Evolutionary conservation across 345 rosid species (phyloP).

Genomic region (Eucalyptus cloeziana): DNA sequence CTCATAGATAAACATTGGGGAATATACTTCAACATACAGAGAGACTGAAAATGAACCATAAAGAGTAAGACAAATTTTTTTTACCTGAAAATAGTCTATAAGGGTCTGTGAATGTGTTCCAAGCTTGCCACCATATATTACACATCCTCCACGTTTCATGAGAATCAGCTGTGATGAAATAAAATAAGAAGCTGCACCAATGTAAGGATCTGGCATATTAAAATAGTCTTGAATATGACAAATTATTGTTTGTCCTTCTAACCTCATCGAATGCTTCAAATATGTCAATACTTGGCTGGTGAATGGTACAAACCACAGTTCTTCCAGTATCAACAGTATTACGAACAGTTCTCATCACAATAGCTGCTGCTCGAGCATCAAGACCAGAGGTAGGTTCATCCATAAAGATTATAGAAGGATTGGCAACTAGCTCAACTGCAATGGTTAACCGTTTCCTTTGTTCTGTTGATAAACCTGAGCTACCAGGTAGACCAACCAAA

Average conservation of each 20-base stretch:
- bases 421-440: constrained; percentile 95
- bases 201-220: neutral
- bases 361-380: constrained; percentile 96
- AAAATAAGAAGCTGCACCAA: neutral
- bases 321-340: constrained; percentile 95
- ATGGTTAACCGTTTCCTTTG: constrained; percentile 91
- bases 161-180: constrained; percentile 55
- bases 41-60: neutral
- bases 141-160: constrained; percentile 93
- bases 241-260: neutral
- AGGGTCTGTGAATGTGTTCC: constrained; percentile 54
- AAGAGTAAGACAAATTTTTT: neutral
- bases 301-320: constrained; percentile 91
- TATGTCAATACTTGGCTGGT: constrained; percentile 90
- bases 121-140: constrained; percentile 82
- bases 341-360: constrained; percentile 91
- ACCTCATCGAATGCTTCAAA: constrained; percentile 98
- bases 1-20: neutral
- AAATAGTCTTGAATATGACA: neutral
- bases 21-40: neutral
- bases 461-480: constrained; percentile 82
- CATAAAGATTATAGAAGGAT: constrained; percentile 90
- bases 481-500: constrained; percentile 81
- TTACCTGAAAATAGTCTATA: constrained; percentile 83
- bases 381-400: constrained; percentile 98